These are phyloP conservation scores for Kodamaea hsintzibuensis DNA, from an alignment of 805 yeast genomes.

Conservation along the genomic window DNA sequence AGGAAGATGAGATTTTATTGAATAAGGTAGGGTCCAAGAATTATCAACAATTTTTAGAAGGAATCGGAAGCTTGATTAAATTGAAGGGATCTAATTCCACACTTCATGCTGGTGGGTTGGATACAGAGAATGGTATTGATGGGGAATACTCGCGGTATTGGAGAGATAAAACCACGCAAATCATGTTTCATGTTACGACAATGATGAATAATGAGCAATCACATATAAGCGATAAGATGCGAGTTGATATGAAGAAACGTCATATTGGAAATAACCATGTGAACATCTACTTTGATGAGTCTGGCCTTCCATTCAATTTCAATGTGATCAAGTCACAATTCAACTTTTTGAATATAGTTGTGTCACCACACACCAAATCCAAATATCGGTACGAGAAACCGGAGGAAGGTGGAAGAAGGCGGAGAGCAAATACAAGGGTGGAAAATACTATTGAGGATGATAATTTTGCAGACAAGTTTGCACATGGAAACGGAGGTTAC, in stretches of 20 bases:
- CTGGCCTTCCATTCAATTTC: constrained; percentile 63
- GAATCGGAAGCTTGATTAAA: constrained; percentile 61
- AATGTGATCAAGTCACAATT: constrained; percentile 75
- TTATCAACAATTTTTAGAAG: constrained; percentile 58
- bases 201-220: constrained; percentile 68
- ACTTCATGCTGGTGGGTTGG: constrained; percentile 76
- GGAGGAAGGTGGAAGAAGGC: not conserved
- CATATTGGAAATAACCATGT: constrained; percentile 88
- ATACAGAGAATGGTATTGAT: constrained; percentile 64
- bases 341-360: constrained; percentile 77
- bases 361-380: constrained; percentile 55
- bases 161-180: constrained; percentile 68
- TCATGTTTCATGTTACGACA: constrained; percentile 78
- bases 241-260: constrained; percentile 61
- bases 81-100: constrained; percentile 50
- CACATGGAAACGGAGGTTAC: not conserved
- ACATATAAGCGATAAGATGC: constrained; percentile 10
- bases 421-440: not conserved
- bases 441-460: not conserved
- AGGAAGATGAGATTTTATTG: constrained; percentile 62
- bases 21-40: constrained; percentile 64
- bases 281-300: constrained; percentile 78
- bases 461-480: not conserved
- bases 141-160: constrained; percentile 76
- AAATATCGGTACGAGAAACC: constrained; percentile 5